Evolutionary conservation across 371 early-diverging fungal genomes (phyloP).

Genomic region (Haplosporangium sp.): DNA sequence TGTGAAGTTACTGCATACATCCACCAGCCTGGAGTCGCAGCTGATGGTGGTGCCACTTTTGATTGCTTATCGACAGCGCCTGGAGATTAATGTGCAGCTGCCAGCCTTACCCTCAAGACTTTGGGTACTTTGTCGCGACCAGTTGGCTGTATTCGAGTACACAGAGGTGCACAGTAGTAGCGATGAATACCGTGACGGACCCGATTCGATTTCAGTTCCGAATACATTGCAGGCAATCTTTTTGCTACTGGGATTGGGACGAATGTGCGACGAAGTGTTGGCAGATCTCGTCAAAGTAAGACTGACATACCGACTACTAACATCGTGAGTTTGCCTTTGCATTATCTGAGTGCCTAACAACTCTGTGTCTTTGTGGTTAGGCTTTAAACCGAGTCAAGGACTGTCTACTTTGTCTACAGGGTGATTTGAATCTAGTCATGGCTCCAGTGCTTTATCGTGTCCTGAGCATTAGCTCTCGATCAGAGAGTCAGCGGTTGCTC

Average conservation of each 20-base stretch:
- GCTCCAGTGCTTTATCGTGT: slow-evolving; percentile 30
- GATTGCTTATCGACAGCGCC: slow-evolving; percentile 9
- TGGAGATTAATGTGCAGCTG: slow-evolving; percentile 3
- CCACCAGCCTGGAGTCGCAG: slow-evolving; percentile 29
- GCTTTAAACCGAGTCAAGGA: neutral
- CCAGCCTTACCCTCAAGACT: slow-evolving; percentile 18
- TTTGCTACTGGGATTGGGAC: slow-evolving; percentile 13
- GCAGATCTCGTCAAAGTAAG: slow-evolving; percentile 27
- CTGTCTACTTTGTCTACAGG: neutral
- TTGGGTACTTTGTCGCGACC: slow-evolving; percentile 17
- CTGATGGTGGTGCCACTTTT: slow-evolving; percentile 17
- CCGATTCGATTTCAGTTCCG: neutral
- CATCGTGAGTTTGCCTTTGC: neutral
- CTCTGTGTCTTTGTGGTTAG: neutral
- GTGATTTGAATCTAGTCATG: neutral
- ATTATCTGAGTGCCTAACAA: neutral
- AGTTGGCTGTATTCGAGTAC: slow-evolving; percentile 6
- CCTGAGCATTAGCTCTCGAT: slow-evolving; percentile 39
- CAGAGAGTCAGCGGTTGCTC: slow-evolving; percentile 34
- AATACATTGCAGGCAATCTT: slow-evolving; percentile 1
- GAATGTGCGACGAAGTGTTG: slow-evolving; percentile 34
- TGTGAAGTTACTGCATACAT: neutral
- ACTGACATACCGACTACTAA: too few relatives aligned
- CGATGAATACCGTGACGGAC: too few relatives aligned
- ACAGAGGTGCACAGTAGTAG: neutral